Percentiles rank a stretch among this genome's conserved stretches.
Evolutionary conservation across 257 asterid species (phyloP).

Genomic region (Solanum megistacrolobum): DNA sequence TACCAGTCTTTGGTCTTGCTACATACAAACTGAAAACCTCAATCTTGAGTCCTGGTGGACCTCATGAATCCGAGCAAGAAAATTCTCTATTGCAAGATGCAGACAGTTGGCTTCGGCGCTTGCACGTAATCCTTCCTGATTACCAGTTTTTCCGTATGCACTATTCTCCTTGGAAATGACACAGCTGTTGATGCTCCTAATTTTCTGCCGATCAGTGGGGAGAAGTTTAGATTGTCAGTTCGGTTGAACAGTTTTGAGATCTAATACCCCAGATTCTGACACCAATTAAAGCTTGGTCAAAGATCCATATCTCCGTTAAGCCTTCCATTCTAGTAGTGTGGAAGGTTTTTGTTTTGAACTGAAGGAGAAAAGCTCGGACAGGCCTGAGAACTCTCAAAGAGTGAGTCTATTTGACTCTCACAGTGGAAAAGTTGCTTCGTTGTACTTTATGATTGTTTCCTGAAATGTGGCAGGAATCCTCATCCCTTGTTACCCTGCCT

Average conservation of each 20-base stretch:
- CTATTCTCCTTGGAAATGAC: constrained; percentile 34
- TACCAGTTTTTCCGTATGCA: constrained; percentile 51
- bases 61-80: constrained; percentile 62
- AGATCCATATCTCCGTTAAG: not conserved
- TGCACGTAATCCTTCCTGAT: constrained; percentile 55
- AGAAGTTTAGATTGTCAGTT: not conserved
- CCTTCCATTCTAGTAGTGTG: not conserved
- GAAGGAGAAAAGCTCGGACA: not conserved
- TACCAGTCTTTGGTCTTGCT: constrained; percentile 77
- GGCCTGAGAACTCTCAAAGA: not conserved
- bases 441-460: constrained; percentile 3
- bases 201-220: not conserved
- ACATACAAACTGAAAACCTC: constrained; percentile 65
- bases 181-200: not conserved
- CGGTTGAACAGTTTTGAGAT: constrained; percentile 9
- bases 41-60: constrained; percentile 40
- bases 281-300: not conserved
- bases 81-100: constrained; percentile 50
- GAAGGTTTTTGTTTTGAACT: not conserved
- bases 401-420: not conserved
- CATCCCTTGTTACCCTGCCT: not conserved
- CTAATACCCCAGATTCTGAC: not conserved
- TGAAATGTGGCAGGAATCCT: constrained; percentile 3
- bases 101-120: constrained; percentile 41
- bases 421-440: not conserved